These are phyloP conservation scores for Hypoxylon sp. DNA, from an alignment of 2,329 filamentous ascomycete species.

Conservation along the genomic window DNA sequence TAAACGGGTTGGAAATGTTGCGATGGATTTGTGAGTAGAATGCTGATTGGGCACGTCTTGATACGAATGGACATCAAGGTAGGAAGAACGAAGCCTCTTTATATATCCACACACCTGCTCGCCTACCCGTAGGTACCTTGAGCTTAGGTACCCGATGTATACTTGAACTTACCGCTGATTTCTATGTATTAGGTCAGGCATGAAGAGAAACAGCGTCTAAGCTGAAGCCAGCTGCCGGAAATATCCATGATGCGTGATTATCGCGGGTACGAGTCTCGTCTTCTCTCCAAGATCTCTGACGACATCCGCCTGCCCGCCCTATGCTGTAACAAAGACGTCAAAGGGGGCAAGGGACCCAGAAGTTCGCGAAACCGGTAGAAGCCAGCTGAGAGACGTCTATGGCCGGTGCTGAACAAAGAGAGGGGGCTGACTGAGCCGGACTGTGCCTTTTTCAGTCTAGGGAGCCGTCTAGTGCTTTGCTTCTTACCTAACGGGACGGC, in stretches of 20 bases:
- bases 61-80: slow-evolving; percentile 32
- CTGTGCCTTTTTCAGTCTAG: slow-evolving; percentile 18
- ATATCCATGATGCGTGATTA: neutral
- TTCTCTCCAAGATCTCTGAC: slow-evolving; percentile 28
- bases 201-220: neutral
- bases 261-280: too few relatives aligned
- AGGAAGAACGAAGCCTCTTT: slow-evolving; percentile 16
- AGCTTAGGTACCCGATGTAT: too few relatives aligned
- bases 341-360: too few relatives aligned
- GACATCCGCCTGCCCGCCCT: slow-evolving; percentile 10
- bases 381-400: neutral
- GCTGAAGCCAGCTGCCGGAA: neutral
- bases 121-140: too few relatives aligned
- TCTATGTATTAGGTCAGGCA: slow-evolving; percentile 31
- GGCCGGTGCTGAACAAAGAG: neutral
- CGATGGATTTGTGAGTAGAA: slow-evolving; percentile 12
- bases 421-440: neutral
- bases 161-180: too few relatives aligned
- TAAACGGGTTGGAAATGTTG: slow-evolving; percentile 22
- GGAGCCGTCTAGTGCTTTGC: slow-evolving; percentile 6
- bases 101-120: too few relatives aligned
- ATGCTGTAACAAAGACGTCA: slow-evolving; percentile 34
- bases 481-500: slow-evolving; percentile 13
- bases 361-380: neutral
- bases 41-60: slow-evolving; percentile 33